Evolutionary conservation across 192 early-diverging fungal species (phyloP), one percentile per base, ranked within the genome.

Genomic region (Paraglomus occultum): DNA sequence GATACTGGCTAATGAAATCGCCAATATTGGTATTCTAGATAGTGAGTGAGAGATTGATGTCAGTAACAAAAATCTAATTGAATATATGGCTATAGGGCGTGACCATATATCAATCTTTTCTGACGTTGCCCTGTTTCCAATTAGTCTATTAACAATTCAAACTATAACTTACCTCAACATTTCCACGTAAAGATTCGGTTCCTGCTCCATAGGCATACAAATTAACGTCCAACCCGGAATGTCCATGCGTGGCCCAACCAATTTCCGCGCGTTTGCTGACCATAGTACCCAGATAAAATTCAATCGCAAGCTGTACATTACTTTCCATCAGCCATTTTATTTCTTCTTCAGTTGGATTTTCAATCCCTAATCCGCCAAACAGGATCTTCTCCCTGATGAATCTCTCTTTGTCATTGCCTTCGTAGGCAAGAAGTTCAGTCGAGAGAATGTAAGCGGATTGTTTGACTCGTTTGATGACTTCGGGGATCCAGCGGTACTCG

Each of bases 191-290:
- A n/a, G 39, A 11, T 46, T 72, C 70, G 15, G 73, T 79, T 5
- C 70, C 71, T 9, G 58, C 48, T 4, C 88, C 87, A 45, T 80
- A 77, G 0, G 90, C 89, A 72, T 88, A 91, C 10, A 91, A 70
- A 22, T 86, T 98, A 10, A 99, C 97, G 76, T 99, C 97, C 14
- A 96, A 94, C 2, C 88, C 95, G 53, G 91, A 91, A 72, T 99
- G 97, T 6, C 95, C 95, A 76, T 91, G 91, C 0, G 97, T 97
- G 9, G 94, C 79, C 91, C 89, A 92, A 55, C 89, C 89, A 22
- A 91, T 58, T 67, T 82, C 80, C 2, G 88, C 84, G 23, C 88
- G 80, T 22, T 77, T 49, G 22, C 83, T 84, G 22, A 83, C 74
- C 78, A 81, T 80, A 38, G 80, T 74, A 70, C 79, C 74, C 31